Evolutionary conservation across 805 yeast species (phyloP).

Genomic region (Millerago galiae): DNA sequence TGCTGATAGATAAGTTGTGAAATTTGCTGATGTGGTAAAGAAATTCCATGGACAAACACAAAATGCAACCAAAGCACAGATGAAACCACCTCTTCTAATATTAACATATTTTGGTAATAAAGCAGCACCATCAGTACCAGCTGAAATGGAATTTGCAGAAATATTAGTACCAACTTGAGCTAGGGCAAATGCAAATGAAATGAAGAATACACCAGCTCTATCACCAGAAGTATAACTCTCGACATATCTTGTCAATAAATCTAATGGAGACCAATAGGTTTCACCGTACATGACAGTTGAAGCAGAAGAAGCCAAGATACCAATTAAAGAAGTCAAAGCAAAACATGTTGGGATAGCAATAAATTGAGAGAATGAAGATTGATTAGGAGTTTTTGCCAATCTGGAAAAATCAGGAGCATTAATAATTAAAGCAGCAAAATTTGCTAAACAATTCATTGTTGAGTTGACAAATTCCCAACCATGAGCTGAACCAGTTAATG

Average conservation of each 20-base stretch:
- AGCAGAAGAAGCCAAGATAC: slow-evolving; percentile 79
- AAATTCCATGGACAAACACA: slow-evolving; percentile 83
- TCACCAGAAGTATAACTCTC: slow-evolving; percentile 48
- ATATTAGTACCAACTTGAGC: slow-evolving; percentile 79
- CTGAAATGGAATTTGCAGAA: slow-evolving; percentile 63
- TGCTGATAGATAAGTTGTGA: slow-evolving; percentile 75
- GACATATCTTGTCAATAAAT: slow-evolving; percentile 52
- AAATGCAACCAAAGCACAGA: slow-evolving; percentile 67
- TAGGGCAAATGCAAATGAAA: slow-evolving; percentile 61
- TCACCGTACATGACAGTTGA: slow-evolving; percentile 60
- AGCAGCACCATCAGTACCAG: slow-evolving; percentile 70
- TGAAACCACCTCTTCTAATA: slow-evolving; percentile 75
- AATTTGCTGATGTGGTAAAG: slow-evolving; percentile 59
- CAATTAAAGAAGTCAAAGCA: slow-evolving; percentile 76
- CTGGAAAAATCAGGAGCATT: slow-evolving; percentile 90
- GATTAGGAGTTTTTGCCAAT: slow-evolving; percentile 54
- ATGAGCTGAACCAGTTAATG: slow-evolving; percentile 50
- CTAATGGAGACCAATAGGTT: slow-evolving; percentile 80
- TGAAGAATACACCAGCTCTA: slow-evolving; percentile 75
- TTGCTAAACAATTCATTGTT: slow-evolving; percentile 74
- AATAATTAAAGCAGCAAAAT: slow-evolving; percentile 82
- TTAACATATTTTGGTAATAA: slow-evolving; percentile 55
- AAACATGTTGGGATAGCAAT: slow-evolving; percentile 71
- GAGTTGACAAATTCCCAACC: slow-evolving; percentile 82
- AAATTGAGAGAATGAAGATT: slow-evolving; percentile 51